These are phyloP conservation scores for Deuterostichococcus epilithicus DNA, from an alignment of 139 green algal species.

Conservation along the genomic window DNA sequence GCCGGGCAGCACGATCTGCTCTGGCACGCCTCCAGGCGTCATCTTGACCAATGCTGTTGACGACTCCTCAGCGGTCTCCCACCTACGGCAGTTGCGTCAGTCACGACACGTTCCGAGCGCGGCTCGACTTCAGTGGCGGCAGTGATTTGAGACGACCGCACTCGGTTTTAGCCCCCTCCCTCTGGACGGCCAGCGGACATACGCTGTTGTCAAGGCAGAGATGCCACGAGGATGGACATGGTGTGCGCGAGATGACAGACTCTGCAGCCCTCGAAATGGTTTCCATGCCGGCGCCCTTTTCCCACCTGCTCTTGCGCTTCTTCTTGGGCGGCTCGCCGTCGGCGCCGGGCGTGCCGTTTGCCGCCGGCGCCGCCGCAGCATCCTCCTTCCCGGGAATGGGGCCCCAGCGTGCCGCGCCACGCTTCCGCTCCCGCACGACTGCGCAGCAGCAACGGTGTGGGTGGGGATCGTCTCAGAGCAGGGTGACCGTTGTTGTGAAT, in stretches of 20 bases:
- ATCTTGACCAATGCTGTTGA: slow-evolving; percentile 2
- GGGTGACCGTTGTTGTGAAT: too few relatives aligned
- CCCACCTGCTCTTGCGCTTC: neutral
- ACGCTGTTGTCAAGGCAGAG: too few relatives aligned
- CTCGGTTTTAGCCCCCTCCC: neutral
- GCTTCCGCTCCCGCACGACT: neutral
- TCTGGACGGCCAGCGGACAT: neutral
- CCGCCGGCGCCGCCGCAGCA: too few relatives aligned
- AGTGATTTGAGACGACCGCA: neutral
- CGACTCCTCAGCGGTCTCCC: slow-evolving; percentile 2
- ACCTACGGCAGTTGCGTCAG: slow-evolving; percentile 14
- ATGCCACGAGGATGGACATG: too few relatives aligned
- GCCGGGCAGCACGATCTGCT: slow-evolving; percentile 26
- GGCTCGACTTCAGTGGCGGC: neutral
- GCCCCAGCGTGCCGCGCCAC: neutral
- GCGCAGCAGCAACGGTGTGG: too few relatives aligned
- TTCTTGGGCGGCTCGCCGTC: neutral
- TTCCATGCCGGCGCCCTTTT: too few relatives aligned
- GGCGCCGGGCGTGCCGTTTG: too few relatives aligned
- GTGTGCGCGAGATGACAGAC: too few relatives aligned
- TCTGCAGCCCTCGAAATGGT: too few relatives aligned
- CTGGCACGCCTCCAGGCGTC: slow-evolving; percentile 13
- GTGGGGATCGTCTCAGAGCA: too few relatives aligned
- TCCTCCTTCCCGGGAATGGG: neutral
- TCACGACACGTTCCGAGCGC: neutral